Base-by-base conservation (phyloP, 2,329 filamentous ascomycete species). In the Pestalotiopsis sp. region DNA sequence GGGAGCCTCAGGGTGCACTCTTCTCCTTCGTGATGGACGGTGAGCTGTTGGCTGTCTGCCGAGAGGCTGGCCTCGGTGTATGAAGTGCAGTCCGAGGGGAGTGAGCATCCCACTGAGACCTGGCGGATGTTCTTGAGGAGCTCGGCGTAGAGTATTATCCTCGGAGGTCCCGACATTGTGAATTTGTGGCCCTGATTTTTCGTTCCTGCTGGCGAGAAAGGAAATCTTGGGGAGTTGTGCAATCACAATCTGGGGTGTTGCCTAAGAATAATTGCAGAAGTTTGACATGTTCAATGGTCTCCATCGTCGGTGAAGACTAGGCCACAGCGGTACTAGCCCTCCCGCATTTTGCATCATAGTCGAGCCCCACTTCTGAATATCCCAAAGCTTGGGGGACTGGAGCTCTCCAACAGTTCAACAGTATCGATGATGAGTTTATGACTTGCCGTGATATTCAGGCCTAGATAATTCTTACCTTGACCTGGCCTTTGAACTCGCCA, bases 81-180 rank as follows among this genome's bases (percentile, higher is more conserved):
- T 26, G 78, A 67, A 64, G 82, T 79, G 59, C 77, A 77, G 4
- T 81, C 77, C 13, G 83, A 81, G 2, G 81, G 78, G 1, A 91
- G 78, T 3, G 83, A 82, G 6, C 83, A 86, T 64, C 83, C 85
- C 24, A 91, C 78, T 4, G 89, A 90, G 52, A 92, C 82, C 74
- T 91, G 88, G 56, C 86, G 83, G 71, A 92, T 89, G 68, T 91
- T 90, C 35, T 85, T 81, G 2, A 92, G 83, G 1, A 91, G 82
- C 78, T 92, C 90, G 4, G 89, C 89, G 74, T 92, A 91, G 24
- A 91, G 81, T 1, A 78, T 73, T 22, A 80, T 70, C 61, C 30
- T 66, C 22, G 26, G 35, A 59, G 62, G 57, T 52, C 24, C 48
- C 38, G 66, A 68, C 48, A 68, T 71, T 66, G 66, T 69, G 30